Base-by-base conservation (phyloP, 306 rosid genomes). In the Acacia acuminata region DNA sequence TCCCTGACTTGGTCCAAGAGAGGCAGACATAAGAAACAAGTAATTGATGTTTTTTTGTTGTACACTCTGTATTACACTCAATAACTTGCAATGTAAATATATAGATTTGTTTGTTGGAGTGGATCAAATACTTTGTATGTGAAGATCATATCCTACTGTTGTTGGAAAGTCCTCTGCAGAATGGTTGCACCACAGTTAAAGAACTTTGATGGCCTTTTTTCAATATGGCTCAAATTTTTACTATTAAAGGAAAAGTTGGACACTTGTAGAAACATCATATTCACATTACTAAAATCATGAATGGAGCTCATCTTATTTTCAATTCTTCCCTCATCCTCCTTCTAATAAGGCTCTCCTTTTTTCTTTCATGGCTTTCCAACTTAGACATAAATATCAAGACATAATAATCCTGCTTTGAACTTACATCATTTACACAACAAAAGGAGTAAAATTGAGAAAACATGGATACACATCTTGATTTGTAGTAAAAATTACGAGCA, bases 1-100 rank as follows among this genome's bases (percentile, higher is more conserved):
- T 69, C 94, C 94, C 10, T 78, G 87, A 74, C 84, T 83, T 53
- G 96, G 96, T 76, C 82, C 92, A 83, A 90, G 94, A 81, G 96
- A 92, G 81, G 92, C 92, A 63, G 96, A 88, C 87, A 90, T 87
- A 73, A 88, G 85, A 79, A 92, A 90, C 81, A 89, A 84, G 94
- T 92, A 78, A 79, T 44, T 56, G 50, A 10, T 73, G 2, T 22
- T 76, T 61, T 76, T 43, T 69, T 16, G 8, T 14, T 11, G 64
- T 72, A 68, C 53, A 32, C 58, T 14, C 51, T 38, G 2, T 51
- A 48, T 48, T 14, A 12, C 22, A 42, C 53, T 3, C 5, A 8
- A 69, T 38, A 27, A 3, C 50, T 69, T 27, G 47, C 11, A 44
- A 38, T 12, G 73, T 11, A 34, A 19, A 30, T n/a, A n/a, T n/a